Base-by-base conservation (phyloP, 1,284 basidiomycete genomes). In the Irpex rosettiformis region DNA sequence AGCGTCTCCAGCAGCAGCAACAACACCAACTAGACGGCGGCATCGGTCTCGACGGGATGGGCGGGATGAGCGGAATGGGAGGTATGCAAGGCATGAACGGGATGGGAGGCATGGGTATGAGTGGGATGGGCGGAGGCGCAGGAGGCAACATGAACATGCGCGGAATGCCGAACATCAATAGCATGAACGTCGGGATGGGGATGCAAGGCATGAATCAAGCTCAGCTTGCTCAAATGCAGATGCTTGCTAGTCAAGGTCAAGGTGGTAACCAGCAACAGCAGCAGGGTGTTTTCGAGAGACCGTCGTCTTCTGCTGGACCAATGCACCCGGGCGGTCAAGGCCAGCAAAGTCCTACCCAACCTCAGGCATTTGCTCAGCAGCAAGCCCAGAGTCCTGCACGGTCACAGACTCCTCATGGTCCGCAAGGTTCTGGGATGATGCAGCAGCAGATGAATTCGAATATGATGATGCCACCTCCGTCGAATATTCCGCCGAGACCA, bases 401-500 rank as follows among this genome's bases (percentile, higher is more conserved):
- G 42, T 24, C 55, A 27, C 59, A 60, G 56, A 65, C 66, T 13
- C 64, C 56, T 7, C 63, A 65, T 24, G 57, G 58, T 29, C 64
- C 60, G 37, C 58, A 59, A 25, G 51, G 52, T 24, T 11, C 43
- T 51, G 45, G 29, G 61, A 63, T 13, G 48, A 51, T 57, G 54
- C 60, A 66, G 29, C 27, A 64, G 33, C 59, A 58, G 45, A 56
- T 57, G 24, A 58, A 61, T 11, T 59, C 62, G 42, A 60, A 63
- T 54, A 51, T 55, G 21, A 69, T 69, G 67, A 66, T 65, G 52
- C 66, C 66, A 10, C 67, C 67, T 55, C 66, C 66, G 11, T 65
- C 65, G 4, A 59, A 64, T 21, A 63, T 61, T 24, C 67, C 67
- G 4, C 67, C 67, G 11, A 64, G 67, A 22, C 67, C 67, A 2